Evolutionary conservation across 2,329 filamentous ascomycete species (phyloP), one percentile per base, ranked within the genome.

Genomic region (Pseudogymnoascus sp.): DNA sequence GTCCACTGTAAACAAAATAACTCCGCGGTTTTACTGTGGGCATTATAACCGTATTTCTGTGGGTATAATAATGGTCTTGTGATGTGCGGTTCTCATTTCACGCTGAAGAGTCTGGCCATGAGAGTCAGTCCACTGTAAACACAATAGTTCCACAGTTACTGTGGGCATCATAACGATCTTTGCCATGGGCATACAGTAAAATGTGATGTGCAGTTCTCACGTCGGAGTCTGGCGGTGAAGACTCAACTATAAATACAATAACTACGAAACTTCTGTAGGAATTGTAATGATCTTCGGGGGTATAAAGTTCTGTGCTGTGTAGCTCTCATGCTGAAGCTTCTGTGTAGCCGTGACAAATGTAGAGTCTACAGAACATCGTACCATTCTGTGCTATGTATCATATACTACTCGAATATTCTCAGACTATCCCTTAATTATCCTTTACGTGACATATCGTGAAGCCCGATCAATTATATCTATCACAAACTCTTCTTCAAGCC

Each of bases 401-500:
- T 13, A 44, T 21, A 44, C 10, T 44, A 37, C 8, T 41, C 1
- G 21, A 13, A 21, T 17, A 40, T 13, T 24, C 17, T 24, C 21
- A 21, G 2, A 21, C 21, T 2, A 21, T 21, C 21, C 21, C 2
- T 21, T 21, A 3, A 3, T 21, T 21, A 21, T 21, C 21, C 2
- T 21, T 21, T 21, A 4, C 21, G 4, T 0, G 21, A 21, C 21
- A 21, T 21, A 39, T 47, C 37, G n/a, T 40, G 5, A 37, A 21
- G n/a, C 21, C n/a, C 13, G 31, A 36, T 7, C 31, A 2, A 37
- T 35, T 7, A 47, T 8, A 17, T 17, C 3, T 3, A 17, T 33
- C 39, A 17, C 3, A 3, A 21, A 21, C 17, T 68, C 66, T 68
- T 67, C 66, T 65, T 67, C 66, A 65, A 61, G 59, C 7, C 61